Evolutionary conservation across 371 early-diverging fungal genomes (phyloP), one percentile per base, ranked within the genome.

Genomic region (Mucor piriformis): DNA sequence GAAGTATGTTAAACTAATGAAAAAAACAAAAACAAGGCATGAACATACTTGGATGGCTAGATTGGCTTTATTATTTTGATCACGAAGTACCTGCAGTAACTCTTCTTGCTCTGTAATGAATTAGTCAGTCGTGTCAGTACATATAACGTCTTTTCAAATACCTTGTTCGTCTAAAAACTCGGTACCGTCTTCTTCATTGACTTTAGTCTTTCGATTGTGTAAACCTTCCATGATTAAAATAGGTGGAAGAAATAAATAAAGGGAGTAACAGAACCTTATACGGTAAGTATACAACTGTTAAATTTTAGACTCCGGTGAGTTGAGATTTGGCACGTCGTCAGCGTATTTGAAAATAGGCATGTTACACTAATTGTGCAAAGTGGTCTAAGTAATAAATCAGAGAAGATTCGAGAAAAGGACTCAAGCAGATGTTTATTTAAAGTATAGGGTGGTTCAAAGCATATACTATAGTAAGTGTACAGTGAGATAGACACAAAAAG

Each of bases 121-220:
- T 43, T 12, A 29, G 13, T 25, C 15, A 24, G 43, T 20, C 2
- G 21, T 18, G 40, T 40, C n/a, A n/a, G n/a, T n/a, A n/a, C 15
- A 49, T n/a, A 6, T 18, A 38, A 1, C 25, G 15, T 21, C 32
- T 12, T 11, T 49, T 27, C 1, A n/a, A 10, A 10, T 57, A 70
- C 76, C 70, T 72, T 77, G 61, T 47, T 73, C 77, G 51, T 77
- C 77, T 4, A 73, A 52, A 16, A 61, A 70, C 32, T 73, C 72
- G 5, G 54, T 57, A 25, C 69, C 68, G 6, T 72, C 72, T 54
- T 77, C 74, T 16, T 44, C 27, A 47, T 56, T 46, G 2, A 10
- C 29, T 35, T 29, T 29, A 5, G 35, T 37, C 21, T 13, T 57
- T 57, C 57, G 15, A 2, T 44, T 32, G 21, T 57, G 57, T 23